These are phyloP conservation scores for Starmerella geochares DNA, from an alignment of 805 yeast genomes.

Conservation along the genomic window DNA sequence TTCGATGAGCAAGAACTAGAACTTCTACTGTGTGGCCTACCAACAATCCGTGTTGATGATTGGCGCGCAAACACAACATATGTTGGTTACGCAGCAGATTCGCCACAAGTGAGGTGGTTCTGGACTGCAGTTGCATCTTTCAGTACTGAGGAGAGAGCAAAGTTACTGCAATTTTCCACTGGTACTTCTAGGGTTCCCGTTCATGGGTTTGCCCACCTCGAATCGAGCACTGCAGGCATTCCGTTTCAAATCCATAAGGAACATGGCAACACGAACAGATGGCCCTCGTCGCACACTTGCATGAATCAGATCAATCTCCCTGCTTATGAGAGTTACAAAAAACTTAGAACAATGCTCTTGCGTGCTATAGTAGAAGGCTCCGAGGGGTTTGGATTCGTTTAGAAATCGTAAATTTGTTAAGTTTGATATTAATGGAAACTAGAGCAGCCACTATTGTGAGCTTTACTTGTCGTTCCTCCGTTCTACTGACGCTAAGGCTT, in stretches of 20 bases:
- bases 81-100: conserved; percentile 68
- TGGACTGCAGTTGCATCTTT: conserved; percentile 97
- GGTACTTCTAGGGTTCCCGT: conserved; percentile 96
- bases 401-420: background rate
- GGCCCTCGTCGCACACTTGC: conserved; percentile 95
- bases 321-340: conserved; percentile 80
- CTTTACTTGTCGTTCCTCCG: too few species aligned
- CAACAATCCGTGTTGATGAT: conserved; percentile 90
- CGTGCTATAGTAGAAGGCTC: conserved; percentile 88
- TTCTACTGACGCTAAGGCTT: too few species aligned
- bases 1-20: conserved; percentile 96
- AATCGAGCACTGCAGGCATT: conserved; percentile 76
- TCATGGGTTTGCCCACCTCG: conserved; percentile 81
- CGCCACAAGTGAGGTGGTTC: conserved; percentile 88
- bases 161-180: conserved; percentile 85
- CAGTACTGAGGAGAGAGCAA: conserved; percentile 88
- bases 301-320: conserved; percentile 93
- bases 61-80: conserved; percentile 81
- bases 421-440: too few species aligned
- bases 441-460: too few species aligned
- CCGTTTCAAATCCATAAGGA: conserved; percentile 85
- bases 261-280: conserved; percentile 70
- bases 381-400: conserved; percentile 90
- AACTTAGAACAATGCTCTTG: conserved; percentile 66
- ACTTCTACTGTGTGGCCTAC: conserved; percentile 82